Conservation (phyloP, 2,329 filamentous ascomycete genomes). For the Sclerotinia glacialis region DNA sequence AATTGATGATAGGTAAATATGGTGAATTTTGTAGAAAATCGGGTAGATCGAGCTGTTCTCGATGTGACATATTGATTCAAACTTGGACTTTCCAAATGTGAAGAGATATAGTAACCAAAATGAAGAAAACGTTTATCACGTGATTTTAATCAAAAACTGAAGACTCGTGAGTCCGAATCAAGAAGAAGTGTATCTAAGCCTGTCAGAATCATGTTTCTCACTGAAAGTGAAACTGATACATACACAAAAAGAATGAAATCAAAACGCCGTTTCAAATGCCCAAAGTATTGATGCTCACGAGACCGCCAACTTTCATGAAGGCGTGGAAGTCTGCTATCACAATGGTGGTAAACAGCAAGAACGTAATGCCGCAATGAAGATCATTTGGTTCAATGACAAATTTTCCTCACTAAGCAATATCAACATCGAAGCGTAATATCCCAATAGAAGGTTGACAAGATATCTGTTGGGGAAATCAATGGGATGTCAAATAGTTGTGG, state of each 20-base stretch:
- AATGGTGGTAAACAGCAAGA: background rate
- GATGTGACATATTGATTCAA: constrained; percentile 2
- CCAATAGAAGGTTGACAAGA: background rate
- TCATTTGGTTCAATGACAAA: background rate
- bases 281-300: background rate
- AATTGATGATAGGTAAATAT: constrained; percentile 26
- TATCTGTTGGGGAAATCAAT: background rate
- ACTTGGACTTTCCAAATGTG: no score
- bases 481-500: background rate
- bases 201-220: background rate
- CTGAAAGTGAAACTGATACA: no score
- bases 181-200: background rate
- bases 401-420: no score
- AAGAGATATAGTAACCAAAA: background rate
- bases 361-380: background rate
- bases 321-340: background rate
- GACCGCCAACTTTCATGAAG: background rate
- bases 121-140: background rate
- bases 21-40: constrained; percentile 35
- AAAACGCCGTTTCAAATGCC: background rate
- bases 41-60: constrained; percentile 25
- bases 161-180: background rate
- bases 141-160: background rate
- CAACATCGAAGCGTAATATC: background rate
- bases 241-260: background rate